These are phyloP conservation scores for Sclerotinia borealis DNA, from an alignment of 2,329 filamentous ascomycete genomes.

Conservation along the genomic window DNA sequence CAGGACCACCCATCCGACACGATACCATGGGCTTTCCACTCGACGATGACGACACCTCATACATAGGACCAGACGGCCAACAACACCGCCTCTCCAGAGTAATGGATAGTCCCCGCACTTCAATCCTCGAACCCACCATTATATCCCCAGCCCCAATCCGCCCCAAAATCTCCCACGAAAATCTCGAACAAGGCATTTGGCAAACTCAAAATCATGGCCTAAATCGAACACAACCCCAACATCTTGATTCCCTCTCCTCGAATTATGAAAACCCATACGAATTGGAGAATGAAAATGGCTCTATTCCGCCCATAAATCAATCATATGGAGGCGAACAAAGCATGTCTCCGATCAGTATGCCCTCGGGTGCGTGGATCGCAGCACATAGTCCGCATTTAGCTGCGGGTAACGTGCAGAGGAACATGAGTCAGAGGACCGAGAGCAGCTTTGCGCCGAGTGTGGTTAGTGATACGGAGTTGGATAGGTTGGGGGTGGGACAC, in stretches of 20 bases:
- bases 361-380: neutral
- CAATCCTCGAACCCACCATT: neutral
- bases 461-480: slow-evolving; percentile 23
- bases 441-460: slow-evolving; percentile 20
- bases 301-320: neutral
- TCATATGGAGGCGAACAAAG: neutral
- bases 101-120: neutral
- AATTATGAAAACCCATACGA: neutral
- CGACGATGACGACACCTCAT: slow-evolving; percentile 12
- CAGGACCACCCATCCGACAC: neutral
- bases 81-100: neutral
- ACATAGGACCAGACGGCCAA: slow-evolving; percentile 2
- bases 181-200: neutral
- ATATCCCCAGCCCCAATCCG: neutral
- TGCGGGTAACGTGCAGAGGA: slow-evolving; percentile 11
- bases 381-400: neutral
- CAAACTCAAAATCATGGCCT: neutral
- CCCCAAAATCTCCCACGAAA: neutral
- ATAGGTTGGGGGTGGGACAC: slow-evolving; percentile 22
- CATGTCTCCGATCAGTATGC: neutral
- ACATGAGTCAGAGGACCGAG: slow-evolving; percentile 20
- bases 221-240: neutral
- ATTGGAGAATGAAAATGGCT: neutral
- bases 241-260: neutral
- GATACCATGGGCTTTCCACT: slow-evolving; percentile 26